A percentile compares a stretch with the other conserved stretches of the same genome.
Evolutionary conservation across 1,139 yeast species (phyloP).

Genomic region (Lodderomyces theae): DNA sequence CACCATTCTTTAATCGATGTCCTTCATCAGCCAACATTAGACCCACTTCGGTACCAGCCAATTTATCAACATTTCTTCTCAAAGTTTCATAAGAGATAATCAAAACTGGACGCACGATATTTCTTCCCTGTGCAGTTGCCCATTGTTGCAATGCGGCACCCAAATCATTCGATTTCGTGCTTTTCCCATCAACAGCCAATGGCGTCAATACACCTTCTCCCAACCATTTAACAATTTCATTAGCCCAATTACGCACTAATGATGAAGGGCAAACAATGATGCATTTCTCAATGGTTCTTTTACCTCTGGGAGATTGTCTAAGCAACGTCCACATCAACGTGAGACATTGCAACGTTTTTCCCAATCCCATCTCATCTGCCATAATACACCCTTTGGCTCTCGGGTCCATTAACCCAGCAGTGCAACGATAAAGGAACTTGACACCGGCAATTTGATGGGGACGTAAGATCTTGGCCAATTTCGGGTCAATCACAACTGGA

Average conservation of each 20-base stretch:
- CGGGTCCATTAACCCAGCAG: conserved; percentile 83
- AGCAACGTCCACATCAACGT: conserved; percentile 92
- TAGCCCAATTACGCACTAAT: conserved; percentile 95
- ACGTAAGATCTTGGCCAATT: conserved; percentile 74
- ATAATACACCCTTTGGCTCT: conserved; percentile 94
- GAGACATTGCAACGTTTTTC: conserved; percentile 91
- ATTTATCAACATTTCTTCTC: conserved; percentile 76
- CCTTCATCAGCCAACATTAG: conserved; percentile 94
- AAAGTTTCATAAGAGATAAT: conserved; percentile 95
- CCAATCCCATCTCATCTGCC: conserved; percentile 99
- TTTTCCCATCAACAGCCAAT: conserved; percentile 87
- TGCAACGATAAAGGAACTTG: conserved; percentile 82
- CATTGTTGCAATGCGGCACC: conserved; percentile 72
- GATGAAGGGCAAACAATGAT: conserved; percentile 96
- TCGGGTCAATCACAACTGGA: conserved; percentile 95
- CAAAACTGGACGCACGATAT: conserved; percentile 87
- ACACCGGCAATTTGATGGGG: conserved; percentile 99
- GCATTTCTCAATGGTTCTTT: conserved; percentile 80
- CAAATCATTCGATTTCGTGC: conserved; percentile 64
- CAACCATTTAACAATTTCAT: conserved; percentile 91
- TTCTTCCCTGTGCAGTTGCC: conserved; percentile 88
- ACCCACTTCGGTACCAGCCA: conserved; percentile 82
- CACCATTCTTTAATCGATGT: conserved; percentile 91
- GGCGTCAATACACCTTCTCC: conserved; percentile 91
- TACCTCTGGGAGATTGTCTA: conserved; percentile 88